A percentile compares a stretch with the other conserved stretches of the same genome.
phyloP scores from a whole-genome alignment of 352 stramenopile genomes.

The Phytophthora pistaciae region DNA sequence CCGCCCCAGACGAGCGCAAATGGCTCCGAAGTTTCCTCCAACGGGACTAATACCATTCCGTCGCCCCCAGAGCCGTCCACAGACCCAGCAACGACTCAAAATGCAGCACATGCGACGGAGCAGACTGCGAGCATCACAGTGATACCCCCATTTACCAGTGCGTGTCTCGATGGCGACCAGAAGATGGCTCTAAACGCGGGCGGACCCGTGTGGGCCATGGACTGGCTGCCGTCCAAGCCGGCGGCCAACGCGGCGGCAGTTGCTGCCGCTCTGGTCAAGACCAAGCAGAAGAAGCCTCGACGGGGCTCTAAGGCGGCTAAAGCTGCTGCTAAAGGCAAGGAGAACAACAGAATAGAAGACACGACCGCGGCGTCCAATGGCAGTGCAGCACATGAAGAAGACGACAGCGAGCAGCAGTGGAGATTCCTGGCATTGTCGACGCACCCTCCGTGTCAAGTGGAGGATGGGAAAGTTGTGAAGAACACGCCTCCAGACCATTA shows the following conservation, averaged over 20 bases:
- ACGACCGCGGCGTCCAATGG: slow-evolving; percentile 19
- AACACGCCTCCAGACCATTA: slow-evolving; percentile 79
- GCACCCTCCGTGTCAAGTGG: slow-evolving; percentile 74
- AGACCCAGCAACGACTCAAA: slow-evolving; percentile 1
- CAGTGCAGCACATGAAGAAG: slow-evolving; percentile 3
- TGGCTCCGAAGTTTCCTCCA: slow-evolving; percentile 1
- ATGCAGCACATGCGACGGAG: neutral
- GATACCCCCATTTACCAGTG: slow-evolving; percentile 64
- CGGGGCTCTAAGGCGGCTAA: slow-evolving; percentile 3
- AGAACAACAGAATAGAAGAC: slow-evolving; percentile 40
- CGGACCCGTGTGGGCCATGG: slow-evolving; percentile 84
- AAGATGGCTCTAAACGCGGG: slow-evolving; percentile 73
- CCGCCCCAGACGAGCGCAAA: slow-evolving; percentile 9
- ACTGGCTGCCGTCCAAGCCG: slow-evolving; percentile 65
- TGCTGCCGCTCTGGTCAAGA: slow-evolving; percentile 11
- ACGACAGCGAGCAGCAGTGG: slow-evolving; percentile 44
- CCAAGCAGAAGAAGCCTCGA: slow-evolving; percentile 29
- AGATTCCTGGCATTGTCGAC: slow-evolving; percentile 69
- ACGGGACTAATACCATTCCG: neutral
- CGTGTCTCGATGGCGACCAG: slow-evolving; percentile 34
- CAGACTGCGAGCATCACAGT: slow-evolving; percentile 26
- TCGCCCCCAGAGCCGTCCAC: slow-evolving; percentile 19
- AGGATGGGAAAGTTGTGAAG: slow-evolving; percentile 69
- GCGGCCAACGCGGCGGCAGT: slow-evolving; percentile 8
- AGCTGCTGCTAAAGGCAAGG: slow-evolving; percentile 35